Percentiles rank a stretch among this genome's conserved stretches.
Conservation (phyloP, 441 rosid genomes). For the Hypseocharis bilobata region DNA sequence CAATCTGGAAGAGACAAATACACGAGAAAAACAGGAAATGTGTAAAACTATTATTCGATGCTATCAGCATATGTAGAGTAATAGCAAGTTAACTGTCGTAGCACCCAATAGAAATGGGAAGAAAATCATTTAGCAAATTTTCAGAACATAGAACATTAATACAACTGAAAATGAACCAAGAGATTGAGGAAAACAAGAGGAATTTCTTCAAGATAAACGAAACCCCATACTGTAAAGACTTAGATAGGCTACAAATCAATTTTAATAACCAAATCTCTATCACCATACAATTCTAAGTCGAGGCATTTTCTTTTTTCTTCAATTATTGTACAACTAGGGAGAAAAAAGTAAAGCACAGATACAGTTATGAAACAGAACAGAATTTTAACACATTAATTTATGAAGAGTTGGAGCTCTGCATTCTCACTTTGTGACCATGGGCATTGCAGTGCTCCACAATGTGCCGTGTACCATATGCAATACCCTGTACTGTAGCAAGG, state of each 20-base stretch:
- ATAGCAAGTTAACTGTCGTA: no score
- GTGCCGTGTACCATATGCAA: slow-evolving; percentile 93
- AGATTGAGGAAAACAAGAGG: background rate
- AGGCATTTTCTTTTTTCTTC: background rate
- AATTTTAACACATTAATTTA: background rate
- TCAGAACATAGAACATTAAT: background rate
- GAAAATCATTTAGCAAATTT: background rate
- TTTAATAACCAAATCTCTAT: background rate
- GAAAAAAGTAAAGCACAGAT: no score
- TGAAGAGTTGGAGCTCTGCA: background rate
- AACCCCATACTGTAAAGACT: background rate
- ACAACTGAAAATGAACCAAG: background rate
- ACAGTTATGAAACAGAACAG: background rate
- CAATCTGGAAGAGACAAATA: no score
- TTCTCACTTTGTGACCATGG: slow-evolving; percentile 72
- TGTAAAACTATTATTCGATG: no score
- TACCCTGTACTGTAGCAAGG: slow-evolving; percentile 68
- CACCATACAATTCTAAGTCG: background rate
- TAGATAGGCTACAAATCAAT: background rate
- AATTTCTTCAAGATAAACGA: background rate
- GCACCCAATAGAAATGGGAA: background rate
- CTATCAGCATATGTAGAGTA: no score
- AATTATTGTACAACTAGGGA: background rate
- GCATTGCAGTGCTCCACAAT: slow-evolving; percentile 84
- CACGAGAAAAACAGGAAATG: no score